These are phyloP conservation scores for Apiospora malaysiana DNA, from an alignment of 2,329 filamentous ascomycete species.

Conservation along the genomic window DNA sequence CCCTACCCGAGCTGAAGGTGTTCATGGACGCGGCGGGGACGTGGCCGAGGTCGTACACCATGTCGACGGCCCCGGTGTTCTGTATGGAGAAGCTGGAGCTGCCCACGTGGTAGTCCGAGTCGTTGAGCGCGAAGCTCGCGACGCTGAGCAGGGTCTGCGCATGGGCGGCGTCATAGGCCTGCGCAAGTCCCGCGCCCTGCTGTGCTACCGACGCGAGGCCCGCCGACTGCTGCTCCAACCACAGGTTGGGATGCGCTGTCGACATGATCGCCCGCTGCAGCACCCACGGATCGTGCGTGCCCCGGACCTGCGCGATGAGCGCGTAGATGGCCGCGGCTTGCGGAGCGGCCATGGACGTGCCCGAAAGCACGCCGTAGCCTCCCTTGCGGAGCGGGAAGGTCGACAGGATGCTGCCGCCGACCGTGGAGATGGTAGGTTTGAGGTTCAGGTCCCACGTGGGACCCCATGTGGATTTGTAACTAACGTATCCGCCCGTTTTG, in stretches of 20 bases:
- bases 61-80: constrained; percentile 44
- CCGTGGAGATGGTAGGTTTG: constrained; percentile 60
- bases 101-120: constrained; percentile 45
- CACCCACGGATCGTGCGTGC: constrained; percentile 40
- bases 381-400: constrained; percentile 57
- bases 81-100: constrained; percentile 43
- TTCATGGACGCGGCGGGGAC: constrained; percentile 46
- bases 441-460: constrained; percentile 50
- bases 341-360: constrained; percentile 49
- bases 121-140: constrained; percentile 50
- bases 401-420: constrained; percentile 62
- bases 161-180: constrained; percentile 48
- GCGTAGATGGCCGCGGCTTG: constrained; percentile 57
- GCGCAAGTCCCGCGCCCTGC: constrained; percentile 49
- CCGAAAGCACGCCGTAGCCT: constrained; percentile 58
- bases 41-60: constrained; percentile 46
- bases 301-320: constrained; percentile 53
- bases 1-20: constrained; percentile 32
- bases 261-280: background rate
- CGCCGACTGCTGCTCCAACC: no score
- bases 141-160: constrained; percentile 44
- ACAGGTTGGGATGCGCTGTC: no score
- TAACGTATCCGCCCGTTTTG: constrained; percentile 56
- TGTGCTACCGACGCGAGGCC: constrained; percentile 44
- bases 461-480: constrained; percentile 61